A percentile compares a stretch with the other conserved stretches of the same genome.
Evolutionary conservation across 2,329 filamentous ascomycete genomes (phyloP).

Genomic region (Cyclaneusma minus): DNA sequence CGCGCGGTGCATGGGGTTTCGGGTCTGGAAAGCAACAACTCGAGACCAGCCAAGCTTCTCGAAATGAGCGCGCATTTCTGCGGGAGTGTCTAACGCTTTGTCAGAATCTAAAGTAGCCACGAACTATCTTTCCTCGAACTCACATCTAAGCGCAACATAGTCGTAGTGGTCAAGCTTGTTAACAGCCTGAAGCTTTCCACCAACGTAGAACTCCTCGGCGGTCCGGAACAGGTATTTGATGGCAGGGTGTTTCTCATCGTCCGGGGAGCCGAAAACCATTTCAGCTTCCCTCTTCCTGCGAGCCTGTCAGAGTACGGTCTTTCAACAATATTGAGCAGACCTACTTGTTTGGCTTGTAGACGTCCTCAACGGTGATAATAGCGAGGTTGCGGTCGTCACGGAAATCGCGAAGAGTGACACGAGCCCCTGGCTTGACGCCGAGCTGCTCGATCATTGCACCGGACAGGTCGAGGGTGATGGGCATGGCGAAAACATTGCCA

Average conservation of each 20-base stretch:
- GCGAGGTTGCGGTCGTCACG: conserved; percentile 92
- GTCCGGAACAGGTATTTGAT: conserved; percentile 76
- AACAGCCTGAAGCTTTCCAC: conserved; percentile 90
- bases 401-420: conserved; percentile 84
- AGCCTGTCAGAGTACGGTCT: conserved; percentile 9
- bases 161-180: conserved; percentile 97
- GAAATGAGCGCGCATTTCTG: conserved; percentile 90
- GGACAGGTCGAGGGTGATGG: conserved; percentile 81
- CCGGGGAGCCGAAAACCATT: conserved; percentile 86
- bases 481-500: conserved; percentile 89
- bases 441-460: conserved; percentile 59
- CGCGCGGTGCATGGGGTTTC: conserved; percentile 98
- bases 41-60: conserved; percentile 98
- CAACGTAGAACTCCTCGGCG: conserved; percentile 78
- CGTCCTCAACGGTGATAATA: conserved; percentile 87
- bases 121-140: conserved; percentile 23
- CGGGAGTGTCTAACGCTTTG: conserved; percentile 61
- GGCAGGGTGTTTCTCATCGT: conserved; percentile 80
- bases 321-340: conserved; percentile 15
- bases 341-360: conserved; percentile 93
- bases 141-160: conserved; percentile 90
- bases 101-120: not conserved
- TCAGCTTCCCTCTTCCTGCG: conserved; percentile 71
- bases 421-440: conserved; percentile 63
- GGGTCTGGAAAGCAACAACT: conserved; percentile 97